phyloP scores from a whole-genome alignment of 805 yeast species.

The Lachancea meyersii region DNA sequence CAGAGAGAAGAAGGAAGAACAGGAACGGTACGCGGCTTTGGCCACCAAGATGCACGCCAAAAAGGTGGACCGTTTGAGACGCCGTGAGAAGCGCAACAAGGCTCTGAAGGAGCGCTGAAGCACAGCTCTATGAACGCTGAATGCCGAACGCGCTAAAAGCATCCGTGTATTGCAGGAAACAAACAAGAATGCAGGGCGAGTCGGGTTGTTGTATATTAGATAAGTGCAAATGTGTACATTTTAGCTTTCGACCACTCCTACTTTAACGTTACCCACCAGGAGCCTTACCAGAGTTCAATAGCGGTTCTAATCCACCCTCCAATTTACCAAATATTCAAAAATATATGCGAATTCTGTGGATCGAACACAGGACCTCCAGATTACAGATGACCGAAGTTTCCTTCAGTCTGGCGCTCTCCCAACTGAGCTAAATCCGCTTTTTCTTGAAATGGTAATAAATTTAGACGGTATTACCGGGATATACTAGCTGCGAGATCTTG shows the following conservation, averaged over 20 bases:
- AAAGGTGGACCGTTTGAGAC: constrained; percentile 82
- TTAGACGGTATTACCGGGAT: no score
- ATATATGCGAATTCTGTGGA: constrained; percentile 63
- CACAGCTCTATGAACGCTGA: neutral
- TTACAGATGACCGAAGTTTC: constrained; percentile 15
- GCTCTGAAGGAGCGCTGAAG: constrained; percentile 75
- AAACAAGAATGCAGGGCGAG: no score
- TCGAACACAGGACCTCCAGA: constrained; percentile 85
- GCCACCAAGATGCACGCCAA: constrained; percentile 87
- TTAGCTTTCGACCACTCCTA: neutral
- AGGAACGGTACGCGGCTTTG: constrained; percentile 76
- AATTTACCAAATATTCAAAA: neutral
- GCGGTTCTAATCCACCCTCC: neutral
- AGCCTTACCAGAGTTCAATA: neutral
- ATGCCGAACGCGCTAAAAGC: neutral
- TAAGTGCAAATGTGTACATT: no score
- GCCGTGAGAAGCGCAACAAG: constrained; percentile 92
- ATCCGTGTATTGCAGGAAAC: no score
- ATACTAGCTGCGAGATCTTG: no score
- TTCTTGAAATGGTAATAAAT: neutral
- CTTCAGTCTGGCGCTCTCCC: constrained; percentile 44
- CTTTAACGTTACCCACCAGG: neutral
- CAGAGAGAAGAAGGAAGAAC: constrained; percentile 76
- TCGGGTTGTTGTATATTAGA: no score
- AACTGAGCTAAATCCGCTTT: constrained; percentile 39